Evolutionary conservation across 345 rosid genomes (phyloP).

Genomic region (Brassica juncea): DNA sequence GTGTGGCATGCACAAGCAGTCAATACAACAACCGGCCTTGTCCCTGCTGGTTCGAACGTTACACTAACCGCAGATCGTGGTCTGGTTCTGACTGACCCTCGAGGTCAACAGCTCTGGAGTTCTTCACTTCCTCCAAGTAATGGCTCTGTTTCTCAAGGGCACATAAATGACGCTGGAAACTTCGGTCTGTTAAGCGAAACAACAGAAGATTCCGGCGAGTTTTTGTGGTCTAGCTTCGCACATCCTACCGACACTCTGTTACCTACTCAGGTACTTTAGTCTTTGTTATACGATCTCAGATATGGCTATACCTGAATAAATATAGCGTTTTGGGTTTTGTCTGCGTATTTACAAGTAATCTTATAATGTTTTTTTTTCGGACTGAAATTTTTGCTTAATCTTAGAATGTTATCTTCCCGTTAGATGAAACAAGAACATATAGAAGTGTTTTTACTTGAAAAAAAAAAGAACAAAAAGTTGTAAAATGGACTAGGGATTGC

Average conservation of each 20-base stretch:
- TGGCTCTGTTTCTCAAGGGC: neutral
- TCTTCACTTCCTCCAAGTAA: neutral
- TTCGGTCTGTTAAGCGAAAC: neutral
- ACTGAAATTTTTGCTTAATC: too few relatives aligned
- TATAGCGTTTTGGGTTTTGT: neutral
- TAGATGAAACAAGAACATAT: too few relatives aligned
- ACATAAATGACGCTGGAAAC: neutral
- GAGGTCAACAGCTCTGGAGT: neutral
- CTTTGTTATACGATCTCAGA: neutral
- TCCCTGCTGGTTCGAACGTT: neutral
- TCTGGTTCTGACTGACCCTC: neutral
- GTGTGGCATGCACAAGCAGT: neutral
- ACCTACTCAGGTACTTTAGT: constrained; percentile 44
- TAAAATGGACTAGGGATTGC: neutral
- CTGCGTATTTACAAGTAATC: neutral
- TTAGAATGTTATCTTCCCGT: too few relatives aligned
- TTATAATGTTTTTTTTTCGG: too few relatives aligned
- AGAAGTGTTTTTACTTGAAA: too few relatives aligned
- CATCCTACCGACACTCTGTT: constrained; percentile 57
- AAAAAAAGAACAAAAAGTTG: neutral
- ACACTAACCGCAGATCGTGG: neutral
- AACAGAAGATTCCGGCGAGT: neutral
- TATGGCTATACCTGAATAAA: too few relatives aligned
- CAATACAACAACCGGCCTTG: neutral
- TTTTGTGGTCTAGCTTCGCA: constrained; percentile 56